Percentiles rank a stretch among this genome's conserved stretches.
Conservation (phyloP, 495 filamentous ascomycete species). For the Lentithecium fluviatile region DNA sequence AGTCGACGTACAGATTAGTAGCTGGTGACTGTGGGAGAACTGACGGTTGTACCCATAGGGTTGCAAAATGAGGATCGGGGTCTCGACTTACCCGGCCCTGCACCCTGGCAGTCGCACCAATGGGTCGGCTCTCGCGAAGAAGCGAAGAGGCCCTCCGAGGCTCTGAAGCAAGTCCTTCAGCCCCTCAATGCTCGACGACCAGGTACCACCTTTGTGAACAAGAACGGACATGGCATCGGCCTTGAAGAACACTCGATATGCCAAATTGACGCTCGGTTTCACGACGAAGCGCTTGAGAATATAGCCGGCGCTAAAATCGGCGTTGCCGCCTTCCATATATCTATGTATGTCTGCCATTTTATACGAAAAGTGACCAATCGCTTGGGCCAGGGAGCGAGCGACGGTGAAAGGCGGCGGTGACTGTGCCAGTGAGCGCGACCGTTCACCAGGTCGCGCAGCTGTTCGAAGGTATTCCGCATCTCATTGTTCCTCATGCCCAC, state of each 20-base stretch:
- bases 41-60: too few species aligned
- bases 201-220: not conserved
- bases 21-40: too few species aligned
- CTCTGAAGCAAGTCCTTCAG: not conserved
- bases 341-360: not conserved
- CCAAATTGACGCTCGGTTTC: not conserved
- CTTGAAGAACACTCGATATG: not conserved
- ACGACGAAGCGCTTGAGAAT: not conserved
- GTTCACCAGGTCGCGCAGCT: too few species aligned
- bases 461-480: too few species aligned
- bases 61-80: too few species aligned
- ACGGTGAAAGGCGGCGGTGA: not conserved
- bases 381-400: too few species aligned
- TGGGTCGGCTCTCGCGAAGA: not conserved
- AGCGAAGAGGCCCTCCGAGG: not conserved
- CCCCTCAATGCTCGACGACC: not conserved
- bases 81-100: too few species aligned
- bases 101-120: not conserved
- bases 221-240: not conserved
- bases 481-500: too few species aligned
- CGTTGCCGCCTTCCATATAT: not conserved
- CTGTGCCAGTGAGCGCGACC: too few species aligned
- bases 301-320: not conserved
- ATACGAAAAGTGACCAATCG: not conserved
- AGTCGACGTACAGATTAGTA: not conserved